Evolutionary conservation across 2,329 filamentous ascomycete species (phyloP), one percentile per base, ranked within the genome.

Genomic region (Metarhizium guizhouense): DNA sequence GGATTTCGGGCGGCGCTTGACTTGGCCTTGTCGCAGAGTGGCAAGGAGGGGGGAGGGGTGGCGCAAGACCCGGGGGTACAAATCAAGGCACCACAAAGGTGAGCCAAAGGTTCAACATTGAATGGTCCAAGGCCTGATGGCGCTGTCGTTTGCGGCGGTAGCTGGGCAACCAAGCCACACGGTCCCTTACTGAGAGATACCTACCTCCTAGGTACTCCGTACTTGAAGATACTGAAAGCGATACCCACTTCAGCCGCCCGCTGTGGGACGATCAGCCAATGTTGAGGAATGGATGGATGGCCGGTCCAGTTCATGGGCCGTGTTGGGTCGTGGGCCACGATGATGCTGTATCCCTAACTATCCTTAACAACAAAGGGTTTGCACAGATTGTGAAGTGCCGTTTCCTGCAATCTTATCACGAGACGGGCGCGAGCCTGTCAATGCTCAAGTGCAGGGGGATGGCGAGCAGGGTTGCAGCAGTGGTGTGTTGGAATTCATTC

Each of bases 11-110:
- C 51, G 40, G 48, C 51, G 47, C 51, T 56, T 51, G 53, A 10
- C 40, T 48, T 52, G 56, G 42, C n/a, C 54, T 47, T 45, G 57
- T 55, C 49, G 47, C 56, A 56, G 52, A 56, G 53, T 55, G 55
- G 52, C 57, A 56, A 54, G 54, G 52, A 20, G 42, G 52, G 54
- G 43, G 45, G 32, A 51, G 48, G 42, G 45, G 30, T 50, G 54
- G 54, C 51, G 45, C 36, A 25, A 47, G 40, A 42, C 13, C 34
- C 16, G 45, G 53, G 40, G 36, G 6, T 29, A n/a, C n/a, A 47
- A 53, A 40, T 48, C 54, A 52, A 47, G 50, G 42, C 49, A 55
- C 52, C 29, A 32, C 43, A 54, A 54, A 42, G 30, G 18, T 11
- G 10, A 40, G 36, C 43, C 25, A 52, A 42, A 29, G 30, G 18